Evolutionary conservation across 2,329 filamentous ascomycete genomes (phyloP).

Genomic region (Mariannaea elegans): DNA sequence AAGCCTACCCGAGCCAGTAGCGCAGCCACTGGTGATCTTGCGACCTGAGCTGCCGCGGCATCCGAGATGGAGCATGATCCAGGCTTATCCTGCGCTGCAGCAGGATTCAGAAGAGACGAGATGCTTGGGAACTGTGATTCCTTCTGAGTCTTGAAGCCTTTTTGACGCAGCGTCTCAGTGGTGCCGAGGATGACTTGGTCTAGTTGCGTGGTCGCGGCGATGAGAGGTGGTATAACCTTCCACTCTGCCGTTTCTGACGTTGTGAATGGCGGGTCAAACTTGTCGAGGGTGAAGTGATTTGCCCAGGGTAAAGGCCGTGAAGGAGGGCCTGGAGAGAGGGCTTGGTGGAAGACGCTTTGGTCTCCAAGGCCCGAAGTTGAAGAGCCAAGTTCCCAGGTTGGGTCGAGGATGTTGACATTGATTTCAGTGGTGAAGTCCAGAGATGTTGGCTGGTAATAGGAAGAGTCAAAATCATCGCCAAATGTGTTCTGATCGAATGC

Average conservation of each 20-base stretch:
- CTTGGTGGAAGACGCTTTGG: background rate
- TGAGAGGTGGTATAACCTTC: slow-evolving; percentile 25
- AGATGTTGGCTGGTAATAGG: slow-evolving; percentile 1
- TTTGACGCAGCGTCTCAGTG: slow-evolving; percentile 20
- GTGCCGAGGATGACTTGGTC: slow-evolving; percentile 27
- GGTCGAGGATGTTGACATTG: slow-evolving; percentile 13
- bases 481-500: slow-evolving; percentile 5
- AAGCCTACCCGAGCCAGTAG: slow-evolving; percentile 31
- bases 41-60: slow-evolving; percentile 28
- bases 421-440: background rate
- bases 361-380: background rate
- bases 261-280: slow-evolving; percentile 1
- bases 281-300: slow-evolving; percentile 22
- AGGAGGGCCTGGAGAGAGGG: background rate
- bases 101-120: slow-evolving; percentile 34
- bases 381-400: slow-evolving; percentile 16
- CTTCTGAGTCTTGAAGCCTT: slow-evolving; percentile 6
- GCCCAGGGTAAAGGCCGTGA: slow-evolving; percentile 25
- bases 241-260: slow-evolving; percentile 6
- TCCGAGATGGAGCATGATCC: slow-evolving; percentile 22
- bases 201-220: slow-evolving; percentile 25
- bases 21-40: slow-evolving; percentile 15
- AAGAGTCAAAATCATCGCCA: background rate
- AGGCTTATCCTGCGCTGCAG: background rate
- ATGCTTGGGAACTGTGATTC: slow-evolving; percentile 37